phyloP scores from a whole-genome alignment of 441 rosid species.

The Sinapis alba region DNA sequence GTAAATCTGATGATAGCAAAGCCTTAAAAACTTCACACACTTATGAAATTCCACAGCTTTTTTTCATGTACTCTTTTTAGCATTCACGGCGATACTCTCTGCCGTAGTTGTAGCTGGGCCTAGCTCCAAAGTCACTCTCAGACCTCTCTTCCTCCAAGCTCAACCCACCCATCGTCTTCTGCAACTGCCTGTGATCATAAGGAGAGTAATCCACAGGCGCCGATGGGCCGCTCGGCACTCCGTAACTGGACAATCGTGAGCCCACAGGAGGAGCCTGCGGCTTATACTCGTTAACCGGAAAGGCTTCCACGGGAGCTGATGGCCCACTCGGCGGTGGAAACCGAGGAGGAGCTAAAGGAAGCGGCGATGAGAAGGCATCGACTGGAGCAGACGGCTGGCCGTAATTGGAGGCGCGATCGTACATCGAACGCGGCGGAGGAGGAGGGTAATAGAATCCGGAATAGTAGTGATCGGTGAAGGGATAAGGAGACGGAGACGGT shows the following conservation, averaged over 20 bases:
- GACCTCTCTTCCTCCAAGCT: slow-evolving; percentile 54
- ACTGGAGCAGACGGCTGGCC: slow-evolving; percentile 49
- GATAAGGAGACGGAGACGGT: slow-evolving; percentile 41
- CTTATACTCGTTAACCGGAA: slow-evolving; percentile 44
- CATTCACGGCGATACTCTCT: slow-evolving; percentile 47
- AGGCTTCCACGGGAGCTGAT: slow-evolving; percentile 52
- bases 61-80: slow-evolving; percentile 22
- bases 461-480: slow-evolving; percentile 43
- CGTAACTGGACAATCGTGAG: slow-evolving; percentile 38
- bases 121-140: slow-evolving; percentile 43
- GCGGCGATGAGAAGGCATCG: slow-evolving; percentile 41
- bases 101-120: slow-evolving; percentile 42
- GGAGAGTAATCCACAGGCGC: slow-evolving; percentile 65
- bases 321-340: slow-evolving; percentile 45
- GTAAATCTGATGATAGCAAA: slow-evolving; percentile 16
- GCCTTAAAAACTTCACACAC: slow-evolving; percentile 17
- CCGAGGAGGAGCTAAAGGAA: slow-evolving; percentile 37
- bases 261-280: slow-evolving; percentile 32
- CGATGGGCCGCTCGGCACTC: slow-evolving; percentile 47
- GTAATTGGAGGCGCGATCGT: slow-evolving; percentile 42
- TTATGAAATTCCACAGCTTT: slow-evolving; percentile 22
- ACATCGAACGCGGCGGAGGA: slow-evolving; percentile 48
- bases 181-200: slow-evolving; percentile 47
- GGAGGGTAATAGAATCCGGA: slow-evolving; percentile 47
- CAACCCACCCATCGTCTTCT: slow-evolving; percentile 48